Percentiles rank a stretch among this genome's conserved stretches.
Conservation (phyloP, 352 stramenopile species). For the Saprolegnia parasitica region DNA sequence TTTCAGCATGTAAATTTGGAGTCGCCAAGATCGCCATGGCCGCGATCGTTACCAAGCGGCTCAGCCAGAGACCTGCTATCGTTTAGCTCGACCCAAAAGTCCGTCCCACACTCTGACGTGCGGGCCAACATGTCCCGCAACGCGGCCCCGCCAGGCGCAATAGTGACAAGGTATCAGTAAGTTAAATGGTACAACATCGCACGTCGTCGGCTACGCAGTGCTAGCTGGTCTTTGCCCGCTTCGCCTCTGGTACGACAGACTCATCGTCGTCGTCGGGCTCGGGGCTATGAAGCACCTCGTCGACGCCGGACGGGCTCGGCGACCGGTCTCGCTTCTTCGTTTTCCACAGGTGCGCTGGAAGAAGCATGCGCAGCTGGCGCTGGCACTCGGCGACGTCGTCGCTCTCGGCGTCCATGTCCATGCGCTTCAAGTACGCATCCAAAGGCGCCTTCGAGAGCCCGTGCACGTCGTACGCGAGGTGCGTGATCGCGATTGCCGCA, state of each 20-base stretch:
- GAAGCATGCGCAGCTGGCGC: not conserved
- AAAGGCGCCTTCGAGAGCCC: not conserved
- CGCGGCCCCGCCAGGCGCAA: too few species aligned
- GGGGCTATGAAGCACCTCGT: not conserved
- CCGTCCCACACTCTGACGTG: too few species aligned
- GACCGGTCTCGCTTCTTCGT: conserved; percentile 25
- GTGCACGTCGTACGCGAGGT: conserved; percentile 6
- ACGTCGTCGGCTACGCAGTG: too few species aligned
- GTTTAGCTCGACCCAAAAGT: too few species aligned
- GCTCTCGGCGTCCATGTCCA: not conserved
- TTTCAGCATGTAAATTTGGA: too few species aligned
- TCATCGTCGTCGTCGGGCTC: not conserved
- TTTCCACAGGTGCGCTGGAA: not conserved
- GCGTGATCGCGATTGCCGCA: not conserved
- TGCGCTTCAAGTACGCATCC: not conserved
- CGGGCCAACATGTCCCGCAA: too few species aligned
- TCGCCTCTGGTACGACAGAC: not conserved
- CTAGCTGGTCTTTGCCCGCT: conserved; percentile 7
- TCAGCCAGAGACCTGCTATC: too few species aligned
- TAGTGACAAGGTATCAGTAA: too few species aligned
- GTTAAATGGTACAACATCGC: not conserved
- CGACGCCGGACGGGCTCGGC: conserved; percentile 19
- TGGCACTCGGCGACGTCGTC: not conserved
- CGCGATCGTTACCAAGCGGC: too few species aligned
- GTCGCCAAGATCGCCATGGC: too few species aligned